Percentiles rank a stretch among this genome's conserved stretches.
phyloP scores from a whole-genome alignment of 306 rosid species.

The Morella rubra region DNA sequence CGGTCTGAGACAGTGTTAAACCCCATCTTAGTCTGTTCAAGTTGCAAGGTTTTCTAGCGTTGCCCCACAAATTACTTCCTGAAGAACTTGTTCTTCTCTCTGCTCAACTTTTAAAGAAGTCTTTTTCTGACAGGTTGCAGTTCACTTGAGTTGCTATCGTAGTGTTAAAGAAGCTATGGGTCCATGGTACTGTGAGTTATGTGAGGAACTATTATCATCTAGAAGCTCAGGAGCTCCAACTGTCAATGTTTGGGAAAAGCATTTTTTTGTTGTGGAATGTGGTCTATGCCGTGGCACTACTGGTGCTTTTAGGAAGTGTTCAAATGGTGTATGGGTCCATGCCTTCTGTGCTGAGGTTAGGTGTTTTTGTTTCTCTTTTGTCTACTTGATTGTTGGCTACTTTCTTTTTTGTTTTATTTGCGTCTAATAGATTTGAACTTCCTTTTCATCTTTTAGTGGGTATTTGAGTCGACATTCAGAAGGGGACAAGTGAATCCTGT shows the following conservation, averaged over 20 bases:
- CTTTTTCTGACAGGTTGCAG: constrained; percentile 66
- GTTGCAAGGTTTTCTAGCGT: constrained; percentile 78
- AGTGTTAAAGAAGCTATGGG: constrained; percentile 75
- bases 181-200: constrained; percentile 95
- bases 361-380: neutral
- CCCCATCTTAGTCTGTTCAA: constrained; percentile 76
- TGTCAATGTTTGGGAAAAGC: constrained; percentile 82
- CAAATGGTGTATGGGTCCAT: constrained; percentile 96
- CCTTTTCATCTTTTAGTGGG: constrained; percentile 59
- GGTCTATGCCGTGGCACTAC: constrained; percentile 86
- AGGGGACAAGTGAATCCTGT: constrained; percentile 78
- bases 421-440: constrained; percentile 15
- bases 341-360: constrained; percentile 97
- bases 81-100: constrained; percentile 12
- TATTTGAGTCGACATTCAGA: constrained; percentile 76
- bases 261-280: constrained; percentile 72
- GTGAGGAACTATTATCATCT: constrained; percentile 65
- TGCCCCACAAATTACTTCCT: constrained; percentile 5
- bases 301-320: constrained; percentile 92
- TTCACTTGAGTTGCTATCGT: constrained; percentile 92
- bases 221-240: constrained; percentile 51
- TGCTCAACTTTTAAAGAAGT: constrained; percentile 19
- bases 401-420: constrained; percentile 4
- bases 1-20: constrained; percentile 77
- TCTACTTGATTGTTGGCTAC: constrained; percentile 1